Conservation (phyloP, 805 yeast genomes). For the Candida boleticola region DNA sequence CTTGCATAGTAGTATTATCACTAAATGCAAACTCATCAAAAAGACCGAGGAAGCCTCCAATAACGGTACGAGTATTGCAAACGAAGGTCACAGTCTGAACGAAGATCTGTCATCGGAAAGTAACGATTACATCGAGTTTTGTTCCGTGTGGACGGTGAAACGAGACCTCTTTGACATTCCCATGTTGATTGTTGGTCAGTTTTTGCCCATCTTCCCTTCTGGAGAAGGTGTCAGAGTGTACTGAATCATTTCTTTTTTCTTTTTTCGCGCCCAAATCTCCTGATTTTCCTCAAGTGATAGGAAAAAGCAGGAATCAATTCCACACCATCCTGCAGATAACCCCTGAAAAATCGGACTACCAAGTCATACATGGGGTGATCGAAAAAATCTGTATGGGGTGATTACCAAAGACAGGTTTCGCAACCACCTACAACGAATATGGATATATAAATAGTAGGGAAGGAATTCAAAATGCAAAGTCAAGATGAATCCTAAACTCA, state of each 20-base stretch:
- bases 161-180: constrained; percentile 84
- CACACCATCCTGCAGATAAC: no score
- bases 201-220: constrained; percentile 57
- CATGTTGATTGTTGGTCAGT: constrained; percentile 79
- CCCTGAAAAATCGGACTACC: no score
- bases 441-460: no score
- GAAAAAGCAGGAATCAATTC: no score
- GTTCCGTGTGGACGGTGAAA: constrained; percentile 83
- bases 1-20: constrained; percentile 49
- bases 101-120: constrained; percentile 7
- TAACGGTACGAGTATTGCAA: constrained; percentile 22
- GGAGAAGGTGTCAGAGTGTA: constrained; percentile 33
- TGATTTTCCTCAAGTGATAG: no score
- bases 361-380: no score
- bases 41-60: constrained; percentile 14
- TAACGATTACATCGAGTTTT: constrained; percentile 50
- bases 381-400: no score
- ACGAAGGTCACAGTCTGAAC: constrained; percentile 31
- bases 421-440: no score
- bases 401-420: no score
- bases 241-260: no score
- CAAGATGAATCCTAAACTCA: no score
- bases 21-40: constrained; percentile 48
- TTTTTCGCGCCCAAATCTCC: neutral
- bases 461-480: no score